Conservation (phyloP, 75 land plant genomes). For the Selaginella moellendorffii region DNA sequence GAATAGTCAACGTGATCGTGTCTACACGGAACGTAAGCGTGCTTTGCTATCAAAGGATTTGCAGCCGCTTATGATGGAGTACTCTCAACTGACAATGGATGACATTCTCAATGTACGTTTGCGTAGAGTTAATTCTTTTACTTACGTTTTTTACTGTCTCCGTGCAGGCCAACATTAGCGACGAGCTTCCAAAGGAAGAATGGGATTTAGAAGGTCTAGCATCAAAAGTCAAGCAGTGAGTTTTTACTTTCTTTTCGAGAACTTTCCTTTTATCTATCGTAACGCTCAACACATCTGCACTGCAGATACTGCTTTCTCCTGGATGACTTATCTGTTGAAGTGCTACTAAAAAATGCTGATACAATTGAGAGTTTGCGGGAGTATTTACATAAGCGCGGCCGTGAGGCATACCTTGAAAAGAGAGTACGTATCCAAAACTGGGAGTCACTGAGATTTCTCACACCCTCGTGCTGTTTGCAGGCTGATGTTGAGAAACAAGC, state of each 20-base stretch:
- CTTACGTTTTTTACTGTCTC: neutral
- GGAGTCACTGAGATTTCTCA: neutral
- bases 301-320: constrained; percentile 86
- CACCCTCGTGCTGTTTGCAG: constrained; percentile 22
- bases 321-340: constrained; percentile 70
- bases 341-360: constrained; percentile 37
- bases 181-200: constrained; percentile 61
- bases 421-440: constrained; percentile 24
- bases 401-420: constrained; percentile 86
- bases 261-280: neutral
- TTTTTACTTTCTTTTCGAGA: neutral
- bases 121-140: neutral
- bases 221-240: constrained; percentile 88
- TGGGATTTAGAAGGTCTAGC: constrained; percentile 86
- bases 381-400: constrained; percentile 65
- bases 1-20: constrained; percentile 96
- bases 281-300: neutral
- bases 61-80: constrained; percentile 69
- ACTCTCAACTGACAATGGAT: constrained; percentile 95
- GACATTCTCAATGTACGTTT: constrained; percentile 69
- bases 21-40: constrained; percentile 88
- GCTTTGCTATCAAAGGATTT: constrained; percentile 74
- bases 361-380: constrained; percentile 51
- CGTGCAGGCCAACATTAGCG: constrained; percentile 72
- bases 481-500: constrained; percentile 70